Conservation (phyloP, 2,329 filamentous ascomycete species). For the Alternaria sp. region DNA sequence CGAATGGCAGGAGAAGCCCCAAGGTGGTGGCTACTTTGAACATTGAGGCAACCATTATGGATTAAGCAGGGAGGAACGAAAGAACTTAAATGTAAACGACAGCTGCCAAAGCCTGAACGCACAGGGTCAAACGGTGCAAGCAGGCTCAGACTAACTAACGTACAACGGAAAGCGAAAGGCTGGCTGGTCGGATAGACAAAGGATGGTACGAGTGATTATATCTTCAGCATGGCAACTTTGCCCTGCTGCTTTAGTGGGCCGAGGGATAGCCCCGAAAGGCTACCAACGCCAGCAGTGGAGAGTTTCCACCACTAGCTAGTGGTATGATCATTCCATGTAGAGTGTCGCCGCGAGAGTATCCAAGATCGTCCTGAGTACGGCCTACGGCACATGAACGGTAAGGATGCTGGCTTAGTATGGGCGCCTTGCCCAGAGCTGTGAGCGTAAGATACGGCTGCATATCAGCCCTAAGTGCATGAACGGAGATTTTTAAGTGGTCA, state of each 20-base stretch:
- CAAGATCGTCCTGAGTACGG: slow-evolving; percentile 28
- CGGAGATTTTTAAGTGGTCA: slow-evolving; percentile 20
- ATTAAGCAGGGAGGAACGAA: slow-evolving; percentile 13
- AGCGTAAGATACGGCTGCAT: slow-evolving; percentile 14
- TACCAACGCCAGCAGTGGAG: slow-evolving; percentile 26
- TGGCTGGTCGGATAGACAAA: slow-evolving; percentile 13
- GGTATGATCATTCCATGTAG: slow-evolving; percentile 23
- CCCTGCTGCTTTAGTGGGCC: slow-evolving; percentile 19
- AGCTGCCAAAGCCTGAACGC: background rate
- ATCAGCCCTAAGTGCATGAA: slow-evolving; percentile 20
- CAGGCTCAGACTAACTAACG: slow-evolving; percentile 6
- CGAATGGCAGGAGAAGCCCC: slow-evolving; percentile 24
- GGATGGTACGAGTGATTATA: slow-evolving; percentile 32
- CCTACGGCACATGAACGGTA: slow-evolving; percentile 23
- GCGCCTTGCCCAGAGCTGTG: slow-evolving; percentile 11
- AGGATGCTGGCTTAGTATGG: slow-evolving; percentile 15
- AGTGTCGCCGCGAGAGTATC: slow-evolving; percentile 16
- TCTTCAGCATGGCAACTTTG: slow-evolving; percentile 19
- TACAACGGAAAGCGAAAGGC: slow-evolving; percentile 19
- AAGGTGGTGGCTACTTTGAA: slow-evolving; percentile 15
- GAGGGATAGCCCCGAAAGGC: slow-evolving; percentile 19
- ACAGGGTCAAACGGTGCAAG: slow-evolving; percentile 9
- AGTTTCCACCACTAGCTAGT: slow-evolving; percentile 28
- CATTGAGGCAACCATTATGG: slow-evolving; percentile 19
- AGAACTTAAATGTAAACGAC: slow-evolving; percentile 14